Base-by-base conservation (phyloP, 768 basidiomycete species). In the Suillus paluster region DNA sequence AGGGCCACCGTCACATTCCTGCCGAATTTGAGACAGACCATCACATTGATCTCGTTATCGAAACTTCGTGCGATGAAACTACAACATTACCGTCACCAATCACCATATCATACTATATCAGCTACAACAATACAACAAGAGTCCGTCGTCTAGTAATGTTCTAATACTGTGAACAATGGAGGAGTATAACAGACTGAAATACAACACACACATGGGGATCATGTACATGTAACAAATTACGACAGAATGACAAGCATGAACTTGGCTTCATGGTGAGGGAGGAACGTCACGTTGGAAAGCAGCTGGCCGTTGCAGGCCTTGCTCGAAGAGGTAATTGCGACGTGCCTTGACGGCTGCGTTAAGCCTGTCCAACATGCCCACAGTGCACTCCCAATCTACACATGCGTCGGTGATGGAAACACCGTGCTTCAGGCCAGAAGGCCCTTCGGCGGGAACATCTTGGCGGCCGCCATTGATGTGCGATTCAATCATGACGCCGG, bases 401-500 rank as follows among this genome's bases (percentile, higher is more conserved):
- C 95, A 97, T 3, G 93, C 95, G 66, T 97, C 95, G 0, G 95
- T 97, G 73, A 97, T 95, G 64, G 88, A 90, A 58, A 96, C 86
- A 58, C 93, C 93, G 61, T 88, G 80, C 75, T 91, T 93, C 67
- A 95, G 83, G 10, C 73, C 84, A 19, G 77, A 66, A 0, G 90
- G 89, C 8, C 95, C 91, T 45, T 79, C 81, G 3, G 81, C 66
- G 2, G 97, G 95, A 15, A 97, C 91, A 67, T 95, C 91, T 79
- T 99, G 97, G 63, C 88, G 81, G 21, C 97, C 97, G 55, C 88
- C 90, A 71, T 92, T 90, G 77, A 99, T 89, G 75, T 98, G 91
- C 14, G 90, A 92, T 78, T 99, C 97, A 72, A 99, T 86, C 97
- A 99, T 99, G 61, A 98, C 94, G 52, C 97, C 97, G 5, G 93